phyloP scores from a whole-genome alignment of 2,329 filamentous ascomycete genomes.

The Botryotinia calthae region DNA sequence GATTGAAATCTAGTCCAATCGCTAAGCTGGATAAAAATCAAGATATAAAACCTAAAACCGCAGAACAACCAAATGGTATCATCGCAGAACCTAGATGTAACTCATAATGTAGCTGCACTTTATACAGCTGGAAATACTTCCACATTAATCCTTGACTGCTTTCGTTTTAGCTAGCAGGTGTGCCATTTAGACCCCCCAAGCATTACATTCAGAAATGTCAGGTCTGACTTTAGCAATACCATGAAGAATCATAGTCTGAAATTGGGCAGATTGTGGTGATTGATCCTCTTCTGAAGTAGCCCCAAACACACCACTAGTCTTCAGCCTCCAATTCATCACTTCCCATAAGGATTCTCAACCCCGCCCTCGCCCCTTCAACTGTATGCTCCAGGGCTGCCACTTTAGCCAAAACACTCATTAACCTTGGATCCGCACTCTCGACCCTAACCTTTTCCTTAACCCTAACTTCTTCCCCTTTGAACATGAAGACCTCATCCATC shows the following conservation, averaged over 20 bases:
- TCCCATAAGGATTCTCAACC: constrained; percentile 76
- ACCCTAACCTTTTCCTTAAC: constrained; percentile 88
- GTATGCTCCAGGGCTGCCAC: constrained; percentile 73
- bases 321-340: constrained; percentile 15
- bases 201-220: neutral
- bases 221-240: too few species aligned
- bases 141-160: too few species aligned
- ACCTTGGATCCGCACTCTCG: constrained; percentile 76
- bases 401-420: constrained; percentile 82
- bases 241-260: neutral
- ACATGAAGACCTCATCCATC: constrained; percentile 72
- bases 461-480: constrained; percentile 64
- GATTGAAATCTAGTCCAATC: neutral
- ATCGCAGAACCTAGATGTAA: neutral
- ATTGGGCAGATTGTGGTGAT: neutral
- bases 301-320: neutral
- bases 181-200: too few species aligned
- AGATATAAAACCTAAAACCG: neutral
- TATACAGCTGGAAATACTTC: neutral
- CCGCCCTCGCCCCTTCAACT: constrained; percentile 65
- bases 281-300: neutral
- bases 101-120: neutral
- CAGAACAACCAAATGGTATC: neutral
- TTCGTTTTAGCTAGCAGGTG: neutral
- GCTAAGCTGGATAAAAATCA: neutral